Conservation (phyloP, 225 moss, liverwort and hornwort genomes). For the Straminergon stramineum region DNA sequence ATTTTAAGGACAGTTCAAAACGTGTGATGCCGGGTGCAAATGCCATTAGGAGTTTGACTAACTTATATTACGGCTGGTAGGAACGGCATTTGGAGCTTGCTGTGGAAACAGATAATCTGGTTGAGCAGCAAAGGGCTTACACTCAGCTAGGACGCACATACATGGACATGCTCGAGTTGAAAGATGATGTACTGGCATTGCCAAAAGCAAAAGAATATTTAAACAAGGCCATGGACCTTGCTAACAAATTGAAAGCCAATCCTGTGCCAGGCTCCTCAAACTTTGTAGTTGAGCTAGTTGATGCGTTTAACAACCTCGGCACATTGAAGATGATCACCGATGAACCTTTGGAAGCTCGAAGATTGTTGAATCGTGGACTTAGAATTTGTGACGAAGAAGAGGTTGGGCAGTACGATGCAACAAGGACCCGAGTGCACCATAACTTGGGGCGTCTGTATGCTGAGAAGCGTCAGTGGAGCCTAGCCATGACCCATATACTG, state of each 20-base stretch:
- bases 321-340: conserved; percentile 55
- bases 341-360: conserved; percentile 50
- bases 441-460: conserved; percentile 79
- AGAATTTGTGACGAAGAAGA: conserved; percentile 81
- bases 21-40: background rate
- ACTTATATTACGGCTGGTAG: conserved; percentile 19
- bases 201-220: conserved; percentile 57
- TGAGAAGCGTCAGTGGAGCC: conserved; percentile 59
- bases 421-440: conserved; percentile 87
- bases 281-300: conserved; percentile 75
- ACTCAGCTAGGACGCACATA: conserved; percentile 92
- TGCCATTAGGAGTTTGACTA: background rate
- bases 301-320: conserved; percentile 89
- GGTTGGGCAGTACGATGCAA: conserved; percentile 59
- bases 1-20: background rate
- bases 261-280: conserved; percentile 41
- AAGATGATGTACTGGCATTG: conserved; percentile 31
- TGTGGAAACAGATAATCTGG: conserved; percentile 36
- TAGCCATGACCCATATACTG: conserved; percentile 47
- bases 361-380: conserved; percentile 44
- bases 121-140: conserved; percentile 84
- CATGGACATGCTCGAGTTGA: conserved; percentile 53
- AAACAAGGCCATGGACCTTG: conserved; percentile 51
- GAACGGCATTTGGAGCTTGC: conserved; percentile 67
- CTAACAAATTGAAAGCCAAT: conserved; percentile 36